Percentiles rank a stretch among this genome's conserved stretches.
phyloP scores from a whole-genome alignment of 2,329 filamentous ascomycete genomes.

The Cytospora paraplurivora region DNA sequence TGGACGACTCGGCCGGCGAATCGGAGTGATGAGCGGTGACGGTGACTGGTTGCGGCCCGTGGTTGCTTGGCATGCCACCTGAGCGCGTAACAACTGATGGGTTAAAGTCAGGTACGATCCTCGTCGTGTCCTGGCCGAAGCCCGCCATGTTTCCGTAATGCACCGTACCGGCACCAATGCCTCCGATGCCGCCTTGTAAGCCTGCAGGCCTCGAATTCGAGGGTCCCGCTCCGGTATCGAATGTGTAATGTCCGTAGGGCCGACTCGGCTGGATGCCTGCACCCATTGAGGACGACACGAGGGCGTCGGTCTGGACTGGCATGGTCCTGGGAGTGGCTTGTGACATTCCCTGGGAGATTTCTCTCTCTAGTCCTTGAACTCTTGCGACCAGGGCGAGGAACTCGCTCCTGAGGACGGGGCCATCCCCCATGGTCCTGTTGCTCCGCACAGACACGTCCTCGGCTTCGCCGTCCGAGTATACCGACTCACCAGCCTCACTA shows the following conservation, averaged over 20 bases:
- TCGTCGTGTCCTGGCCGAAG: constrained; percentile 19
- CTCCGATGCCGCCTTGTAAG: background rate
- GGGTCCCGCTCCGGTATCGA: constrained; percentile 3
- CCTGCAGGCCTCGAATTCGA: background rate
- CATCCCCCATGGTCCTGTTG: background rate
- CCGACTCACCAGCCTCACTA: background rate
- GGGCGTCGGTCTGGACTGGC: constrained; percentile 15
- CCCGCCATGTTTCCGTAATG: constrained; percentile 7
- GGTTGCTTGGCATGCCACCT: constrained; percentile 19
- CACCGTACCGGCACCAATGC: background rate
- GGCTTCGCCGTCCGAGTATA: constrained; percentile 14
- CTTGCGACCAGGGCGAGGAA: constrained; percentile 23
- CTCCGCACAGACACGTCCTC: constrained; percentile 1
- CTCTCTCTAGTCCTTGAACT: constrained; percentile 24
- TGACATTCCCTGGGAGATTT: background rate
- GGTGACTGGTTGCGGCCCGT: constrained; percentile 8
- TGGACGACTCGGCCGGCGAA: background rate
- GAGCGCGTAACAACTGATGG: constrained; percentile 1
- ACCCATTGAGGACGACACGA: constrained; percentile 18
- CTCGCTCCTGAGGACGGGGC: constrained; percentile 17
- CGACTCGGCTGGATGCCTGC: constrained; percentile 5
- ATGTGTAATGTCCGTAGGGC: constrained; percentile 20
- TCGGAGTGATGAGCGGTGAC: constrained; percentile 3
- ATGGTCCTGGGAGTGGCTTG: constrained; percentile 21
- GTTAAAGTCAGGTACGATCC: constrained; percentile 6